phyloP scores from a whole-genome alignment of 1,284 basidiomycete genomes.

The Microstroma glucosiphilum region DNA sequence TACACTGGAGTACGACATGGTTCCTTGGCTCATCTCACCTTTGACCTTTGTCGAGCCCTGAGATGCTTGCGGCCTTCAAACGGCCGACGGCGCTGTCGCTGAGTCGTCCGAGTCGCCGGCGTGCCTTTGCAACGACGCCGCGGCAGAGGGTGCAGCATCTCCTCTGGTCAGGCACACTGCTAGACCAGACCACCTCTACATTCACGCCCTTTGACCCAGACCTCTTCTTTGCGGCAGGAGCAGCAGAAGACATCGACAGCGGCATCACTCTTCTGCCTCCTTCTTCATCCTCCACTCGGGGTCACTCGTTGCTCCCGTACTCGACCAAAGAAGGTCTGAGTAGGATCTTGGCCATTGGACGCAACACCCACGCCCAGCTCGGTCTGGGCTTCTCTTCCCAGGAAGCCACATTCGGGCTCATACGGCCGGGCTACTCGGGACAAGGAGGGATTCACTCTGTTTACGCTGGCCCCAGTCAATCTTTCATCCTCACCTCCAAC shows the following conservation, averaged over 20 bases:
- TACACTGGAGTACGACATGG: no score
- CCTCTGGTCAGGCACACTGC: neutral
- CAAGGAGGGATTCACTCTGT: conserved; percentile 8
- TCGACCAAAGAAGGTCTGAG: neutral
- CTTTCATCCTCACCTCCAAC: conserved; percentile 12
- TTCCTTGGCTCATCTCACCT: no score
- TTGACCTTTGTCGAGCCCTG: no score
- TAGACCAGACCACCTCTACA: neutral
- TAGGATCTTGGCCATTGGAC: conserved; percentile 8
- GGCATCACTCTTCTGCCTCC: conserved; percentile 3
- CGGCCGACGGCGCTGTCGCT: no score
- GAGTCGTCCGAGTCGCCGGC: no score
- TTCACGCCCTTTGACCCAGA: neutral
- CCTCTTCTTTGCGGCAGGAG: neutral
- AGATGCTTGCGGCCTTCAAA: no score
- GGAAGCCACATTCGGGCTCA: conserved; percentile 18
- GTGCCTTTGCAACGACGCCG: no score
- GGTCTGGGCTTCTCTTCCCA: conserved; percentile 17
- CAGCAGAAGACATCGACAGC: neutral
- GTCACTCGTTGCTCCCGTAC: neutral
- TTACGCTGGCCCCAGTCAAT: conserved; percentile 9
- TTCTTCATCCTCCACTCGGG: neutral
- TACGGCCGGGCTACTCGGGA: conserved; percentile 10
- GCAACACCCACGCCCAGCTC: conserved; percentile 16
- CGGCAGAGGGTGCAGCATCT: conserved; percentile 2